A percentile compares a stretch with the other conserved stretches of the same genome.
Conservation (phyloP, 345 rosid species). For the Eucalyptus regnans region DNA sequence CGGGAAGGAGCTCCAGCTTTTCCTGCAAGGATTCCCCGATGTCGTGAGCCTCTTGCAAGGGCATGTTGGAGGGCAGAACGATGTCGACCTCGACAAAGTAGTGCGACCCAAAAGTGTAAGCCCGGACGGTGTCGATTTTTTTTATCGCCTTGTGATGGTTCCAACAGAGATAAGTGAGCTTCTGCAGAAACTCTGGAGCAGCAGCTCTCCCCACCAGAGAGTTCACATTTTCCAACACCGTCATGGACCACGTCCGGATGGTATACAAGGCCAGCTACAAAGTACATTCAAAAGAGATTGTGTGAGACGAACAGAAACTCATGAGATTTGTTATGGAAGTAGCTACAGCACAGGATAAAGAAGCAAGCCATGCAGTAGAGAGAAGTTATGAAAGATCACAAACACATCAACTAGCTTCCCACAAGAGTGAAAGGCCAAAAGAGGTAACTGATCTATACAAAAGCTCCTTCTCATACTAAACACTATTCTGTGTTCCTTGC, state of each 20-base stretch:
- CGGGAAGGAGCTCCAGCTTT: conserved; percentile 75
- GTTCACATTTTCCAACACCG: conserved; percentile 83
- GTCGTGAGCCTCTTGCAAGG: conserved; percentile 87
- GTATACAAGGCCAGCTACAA: conserved; percentile 89
- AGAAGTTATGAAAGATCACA: not conserved
- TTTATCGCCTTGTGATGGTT: conserved; percentile 81
- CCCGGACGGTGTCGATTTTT: conserved; percentile 88
- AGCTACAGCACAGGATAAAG: not conserved
- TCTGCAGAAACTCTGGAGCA: conserved; percentile 76
- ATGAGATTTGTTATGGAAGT: not conserved
- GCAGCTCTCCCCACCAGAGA: conserved; percentile 89
- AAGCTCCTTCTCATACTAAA: not conserved
- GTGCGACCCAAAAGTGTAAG: conserved; percentile 92
- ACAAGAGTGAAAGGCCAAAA: not conserved
- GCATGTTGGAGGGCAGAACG: conserved; percentile 79
- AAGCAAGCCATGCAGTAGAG: not conserved
- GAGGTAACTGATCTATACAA: not conserved
- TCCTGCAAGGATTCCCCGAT: conserved; percentile 88
- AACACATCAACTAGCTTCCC: not conserved
- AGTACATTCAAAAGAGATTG: not conserved
- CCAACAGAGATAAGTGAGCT: conserved; percentile 94
- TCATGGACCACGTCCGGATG: conserved; percentile 96
- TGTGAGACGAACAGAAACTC: not conserved
- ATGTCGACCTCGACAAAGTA: conserved; percentile 96
- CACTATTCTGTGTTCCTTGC: not conserved